Evolutionary conservation across 495 filamentous ascomycete genomes (phyloP).

Genomic region (Hypoxylon rickii): DNA sequence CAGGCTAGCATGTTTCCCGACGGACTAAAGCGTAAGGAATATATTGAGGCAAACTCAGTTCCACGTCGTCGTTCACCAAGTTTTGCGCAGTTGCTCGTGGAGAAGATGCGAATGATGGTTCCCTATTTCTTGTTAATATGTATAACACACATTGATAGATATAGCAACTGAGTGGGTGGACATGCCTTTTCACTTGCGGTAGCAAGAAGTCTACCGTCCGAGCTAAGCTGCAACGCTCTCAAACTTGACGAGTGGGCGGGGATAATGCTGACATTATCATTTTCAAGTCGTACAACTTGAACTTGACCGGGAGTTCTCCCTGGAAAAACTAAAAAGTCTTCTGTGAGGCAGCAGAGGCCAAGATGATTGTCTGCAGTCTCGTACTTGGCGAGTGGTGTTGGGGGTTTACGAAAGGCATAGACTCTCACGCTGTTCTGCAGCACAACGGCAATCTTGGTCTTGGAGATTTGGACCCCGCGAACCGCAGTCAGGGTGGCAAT

Average conservation of each 20-base stretch:
- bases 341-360: conserved; percentile 78
- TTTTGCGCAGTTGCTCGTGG: conserved; percentile 74
- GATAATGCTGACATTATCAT: conserved; percentile 88
- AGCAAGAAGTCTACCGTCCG: conserved; percentile 79
- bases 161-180: not conserved
- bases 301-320: conserved; percentile 85
- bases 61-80: conserved; percentile 85
- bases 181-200: conserved; percentile 86
- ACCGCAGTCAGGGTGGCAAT: conserved; percentile 64
- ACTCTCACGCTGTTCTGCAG: conserved; percentile 82
- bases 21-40: conserved; percentile 84
- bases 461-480: conserved; percentile 76
- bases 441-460: conserved; percentile 77
- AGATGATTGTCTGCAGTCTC: conserved; percentile 87
- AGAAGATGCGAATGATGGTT: conserved; percentile 84
- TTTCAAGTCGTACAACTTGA: conserved; percentile 82
- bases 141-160: no score
- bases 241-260: conserved; percentile 84
- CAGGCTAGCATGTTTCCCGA: conserved; percentile 78
- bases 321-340: conserved; percentile 76
- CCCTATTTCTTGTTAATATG: conserved; percentile 56
- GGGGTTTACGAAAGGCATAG: conserved; percentile 77
- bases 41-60: conserved; percentile 84
- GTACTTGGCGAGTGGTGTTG: conserved; percentile 71
- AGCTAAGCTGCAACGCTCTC: conserved; percentile 78